Conservation (phyloP, 2,329 filamentous ascomycete genomes). For the Bipolaris bicolor region DNA sequence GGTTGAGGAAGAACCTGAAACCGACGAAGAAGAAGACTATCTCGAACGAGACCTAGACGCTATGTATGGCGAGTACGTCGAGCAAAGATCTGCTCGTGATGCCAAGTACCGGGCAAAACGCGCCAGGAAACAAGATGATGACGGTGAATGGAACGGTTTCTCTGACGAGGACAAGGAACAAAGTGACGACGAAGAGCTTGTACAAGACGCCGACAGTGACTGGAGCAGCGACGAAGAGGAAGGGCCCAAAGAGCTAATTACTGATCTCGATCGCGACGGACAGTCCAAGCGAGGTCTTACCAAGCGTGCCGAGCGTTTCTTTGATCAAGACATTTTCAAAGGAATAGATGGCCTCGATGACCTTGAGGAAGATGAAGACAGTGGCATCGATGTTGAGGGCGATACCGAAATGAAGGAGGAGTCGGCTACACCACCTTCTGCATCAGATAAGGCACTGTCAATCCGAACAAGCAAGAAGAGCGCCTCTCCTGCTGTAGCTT, state of each 20-base stretch:
- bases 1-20: conserved; percentile 58
- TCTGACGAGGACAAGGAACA: conserved; percentile 67
- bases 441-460: conserved; percentile 21
- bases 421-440: conserved; percentile 13
- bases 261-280: conserved; percentile 64
- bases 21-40: conserved; percentile 79
- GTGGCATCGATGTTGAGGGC: conserved; percentile 49
- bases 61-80: conserved; percentile 86
- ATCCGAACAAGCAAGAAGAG: conserved; percentile 29
- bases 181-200: conserved; percentile 62
- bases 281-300: conserved; percentile 69
- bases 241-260: conserved; percentile 61
- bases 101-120: conserved; percentile 92
- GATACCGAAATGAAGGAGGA: conserved; percentile 31
- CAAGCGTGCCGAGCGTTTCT: conserved; percentile 84
- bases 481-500: conserved; percentile 25
- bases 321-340: conserved; percentile 93
- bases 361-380: conserved; percentile 55
- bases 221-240: conserved; percentile 66
- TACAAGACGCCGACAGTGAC: conserved; percentile 67
- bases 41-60: conserved; percentile 85
- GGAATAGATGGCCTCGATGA: conserved; percentile 73
- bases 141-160: conserved; percentile 83
- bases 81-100: conserved; percentile 77
- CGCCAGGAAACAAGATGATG: conserved; percentile 77